phyloP scores from a whole-genome alignment of 2,329 filamentous ascomycete genomes.

The Xylaria sp. region DNA sequence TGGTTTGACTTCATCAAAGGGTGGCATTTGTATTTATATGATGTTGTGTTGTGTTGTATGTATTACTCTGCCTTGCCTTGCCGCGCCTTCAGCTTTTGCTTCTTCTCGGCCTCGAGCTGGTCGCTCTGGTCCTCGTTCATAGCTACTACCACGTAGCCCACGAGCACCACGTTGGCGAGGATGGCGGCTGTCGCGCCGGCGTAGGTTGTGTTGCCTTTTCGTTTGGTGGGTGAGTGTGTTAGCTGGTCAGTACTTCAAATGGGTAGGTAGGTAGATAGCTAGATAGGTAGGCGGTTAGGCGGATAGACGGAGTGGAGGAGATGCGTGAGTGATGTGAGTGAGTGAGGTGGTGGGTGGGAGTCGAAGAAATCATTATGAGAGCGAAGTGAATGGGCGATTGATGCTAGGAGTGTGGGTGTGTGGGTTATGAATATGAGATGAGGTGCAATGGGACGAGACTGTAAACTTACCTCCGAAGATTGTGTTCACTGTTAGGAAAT shows the following conservation, averaged over 20 bases:
- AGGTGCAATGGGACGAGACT: too few species aligned
- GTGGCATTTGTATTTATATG: too few species aligned
- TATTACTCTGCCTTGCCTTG: constrained; percentile 24
- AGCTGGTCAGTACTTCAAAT: too few species aligned
- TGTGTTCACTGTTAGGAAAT: constrained; percentile 79
- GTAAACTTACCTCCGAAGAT: constrained; percentile 74
- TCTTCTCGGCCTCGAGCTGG: constrained; percentile 49
- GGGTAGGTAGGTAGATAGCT: too few species aligned
- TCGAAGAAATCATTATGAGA: background rate
- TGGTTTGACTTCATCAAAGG: too few species aligned
- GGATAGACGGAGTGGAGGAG: background rate
- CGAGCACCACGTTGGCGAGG: constrained; percentile 87
- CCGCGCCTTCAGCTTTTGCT: constrained; percentile 52
- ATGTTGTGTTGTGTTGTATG: background rate
- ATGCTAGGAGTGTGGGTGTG: background rate
- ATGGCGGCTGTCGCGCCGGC: constrained; percentile 85
- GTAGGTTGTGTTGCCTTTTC: constrained; percentile 83
- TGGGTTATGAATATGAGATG: too few species aligned
- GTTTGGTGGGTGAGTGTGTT: background rate
- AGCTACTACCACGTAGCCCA: constrained; percentile 90
- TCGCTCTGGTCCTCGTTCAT: constrained; percentile 80
- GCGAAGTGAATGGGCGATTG: background rate
- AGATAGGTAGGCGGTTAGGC: background rate
- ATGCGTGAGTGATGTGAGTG: too few species aligned
- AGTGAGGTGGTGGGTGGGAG: background rate